Evolutionary conservation across 306 rosid genomes (phyloP).

Genomic region (Acacia confusa): DNA sequence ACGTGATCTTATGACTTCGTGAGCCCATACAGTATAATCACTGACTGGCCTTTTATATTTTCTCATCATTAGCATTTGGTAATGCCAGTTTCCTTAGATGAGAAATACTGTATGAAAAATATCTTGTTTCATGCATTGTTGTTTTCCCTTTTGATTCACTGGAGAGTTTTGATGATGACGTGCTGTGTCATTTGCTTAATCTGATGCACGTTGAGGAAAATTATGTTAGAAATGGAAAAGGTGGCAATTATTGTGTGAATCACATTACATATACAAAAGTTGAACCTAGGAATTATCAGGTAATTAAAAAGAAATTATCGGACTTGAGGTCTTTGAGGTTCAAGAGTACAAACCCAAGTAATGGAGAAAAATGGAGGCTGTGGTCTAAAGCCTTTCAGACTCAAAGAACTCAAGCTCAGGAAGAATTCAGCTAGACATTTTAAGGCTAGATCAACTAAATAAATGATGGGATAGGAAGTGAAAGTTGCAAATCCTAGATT

Average conservation of each 20-base stretch:
- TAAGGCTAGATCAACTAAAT: not conserved
- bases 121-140: not conserved
- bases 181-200: not conserved
- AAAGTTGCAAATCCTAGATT: not conserved
- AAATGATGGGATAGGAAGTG: not conserved
- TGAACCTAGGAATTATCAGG: constrained; percentile 1
- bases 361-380: not conserved
- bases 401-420: not conserved
- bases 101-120: too few relatives aligned
- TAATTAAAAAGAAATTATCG: not conserved
- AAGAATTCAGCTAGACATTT: not conserved
- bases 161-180: not conserved
- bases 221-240: not conserved
- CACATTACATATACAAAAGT: not conserved
- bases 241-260: constrained; percentile 1
- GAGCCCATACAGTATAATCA: not conserved
- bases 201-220: not conserved
- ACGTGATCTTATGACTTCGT: not conserved
- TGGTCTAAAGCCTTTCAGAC: not conserved
- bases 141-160: not conserved
- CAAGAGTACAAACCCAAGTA: not conserved
- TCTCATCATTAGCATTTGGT: not conserved
- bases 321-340: not conserved
- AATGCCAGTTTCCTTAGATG: not conserved
- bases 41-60: not conserved